Evolutionary conservation across 1,284 basidiomycete species (phyloP), one percentile per base, ranked within the genome.

Genomic region (Hemileia vastatrix): DNA sequence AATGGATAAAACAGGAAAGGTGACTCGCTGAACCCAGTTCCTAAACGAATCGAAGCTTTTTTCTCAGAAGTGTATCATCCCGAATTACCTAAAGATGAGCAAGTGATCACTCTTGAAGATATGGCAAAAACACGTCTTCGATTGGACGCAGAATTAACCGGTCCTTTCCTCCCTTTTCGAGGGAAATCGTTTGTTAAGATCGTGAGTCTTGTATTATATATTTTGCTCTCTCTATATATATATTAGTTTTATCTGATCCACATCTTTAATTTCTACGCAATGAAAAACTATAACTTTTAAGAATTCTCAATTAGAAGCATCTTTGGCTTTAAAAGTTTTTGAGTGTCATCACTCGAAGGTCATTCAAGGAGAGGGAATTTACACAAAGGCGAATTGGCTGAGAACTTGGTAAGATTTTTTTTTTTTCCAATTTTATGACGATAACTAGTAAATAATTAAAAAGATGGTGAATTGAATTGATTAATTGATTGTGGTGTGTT

Each of bases 31-130:
- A 40, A 48, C 23, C 58, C 58, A 48, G 48, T 54, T 6, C 4
- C 49, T 27, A 36, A 54, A n/a, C n/a, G 53, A 19, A 31, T 61
- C 2, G 50, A 43, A 13, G 4, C 53, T 19, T 61, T 61, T 32
- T 33, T 61, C 8, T 50, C 49, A 2, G 36, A 47, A 6, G 13
- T 54, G 2, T 54, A 54, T 32, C 58, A 40, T 4, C 9, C 50
- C n/a, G 43, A 51, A 2, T 15, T 61, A n/a, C 27, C 40, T 5
- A 19, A 54, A 31, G 18, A 24, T 21, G 11, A 53, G 18, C 53
- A 61, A 32, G 54, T 61, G 58, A 19, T 61, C 3, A 61, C 58
- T 1, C 23, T 61, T 15, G n/a, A 54, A 2, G 58, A 61, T 54
- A 54, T 32, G 33, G 58, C 58, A 4, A 45, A 24, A 52, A 61